Evolutionary conservation across 257 asterid genomes (phyloP).

Genomic region (Lycium barbarum): DNA sequence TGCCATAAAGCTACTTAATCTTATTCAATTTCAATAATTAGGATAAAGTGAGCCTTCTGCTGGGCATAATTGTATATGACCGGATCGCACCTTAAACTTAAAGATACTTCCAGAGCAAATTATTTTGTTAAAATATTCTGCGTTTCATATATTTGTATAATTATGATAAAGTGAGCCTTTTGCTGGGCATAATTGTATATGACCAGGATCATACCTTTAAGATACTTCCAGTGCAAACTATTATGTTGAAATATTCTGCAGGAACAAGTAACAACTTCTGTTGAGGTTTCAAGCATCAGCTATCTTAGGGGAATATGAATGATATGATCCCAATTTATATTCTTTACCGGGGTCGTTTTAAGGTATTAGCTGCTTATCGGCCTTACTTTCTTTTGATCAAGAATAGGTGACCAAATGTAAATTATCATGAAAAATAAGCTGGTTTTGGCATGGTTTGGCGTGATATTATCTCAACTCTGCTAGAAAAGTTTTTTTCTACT

Average conservation of each 20-base stretch:
- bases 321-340: neutral
- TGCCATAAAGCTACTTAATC: no score
- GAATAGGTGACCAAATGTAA: neutral
- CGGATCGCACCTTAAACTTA: no score
- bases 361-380: neutral
- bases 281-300: neutral
- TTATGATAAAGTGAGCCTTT: no score
- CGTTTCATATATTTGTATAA: no score
- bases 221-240: no score
- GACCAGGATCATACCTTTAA: no score
- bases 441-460: neutral
- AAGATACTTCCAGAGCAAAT: no score
- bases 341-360: neutral
- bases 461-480: neutral
- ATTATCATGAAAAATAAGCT: neutral
- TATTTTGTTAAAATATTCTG: no score
- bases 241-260: neutral
- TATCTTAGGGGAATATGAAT: neutral
- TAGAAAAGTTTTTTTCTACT: neutral
- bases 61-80: no score
- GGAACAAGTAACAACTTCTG: neutral
- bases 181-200: no score
- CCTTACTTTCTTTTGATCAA: neutral
- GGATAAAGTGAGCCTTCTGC: no score
- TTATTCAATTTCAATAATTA: no score